Base-by-base conservation (phyloP, 1,284 basidiomycete species). In the Microbotryum intermedium region DNA sequence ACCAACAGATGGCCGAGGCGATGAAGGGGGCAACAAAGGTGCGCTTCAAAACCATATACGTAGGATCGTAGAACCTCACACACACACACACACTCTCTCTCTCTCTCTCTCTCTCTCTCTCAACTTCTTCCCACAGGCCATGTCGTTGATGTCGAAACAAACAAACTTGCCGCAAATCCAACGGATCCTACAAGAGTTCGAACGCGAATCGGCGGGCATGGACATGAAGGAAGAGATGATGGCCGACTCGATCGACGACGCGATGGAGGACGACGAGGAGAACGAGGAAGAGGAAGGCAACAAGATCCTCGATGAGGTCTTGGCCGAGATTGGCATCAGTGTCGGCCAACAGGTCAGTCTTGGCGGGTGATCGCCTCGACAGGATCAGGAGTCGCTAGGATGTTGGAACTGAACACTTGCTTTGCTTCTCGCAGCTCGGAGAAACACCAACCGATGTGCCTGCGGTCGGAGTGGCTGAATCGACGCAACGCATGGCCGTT, bases 151-250 rank as follows among this genome's bases (percentile, higher is more conserved):
- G 95, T 98, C 97, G 74, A 82, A 88, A 55, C 88, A 88, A 43
- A 82, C 98, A 70, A 98, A 98, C 75, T 82, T 98, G 13, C 94
- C 95, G 9, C 83, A 84, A 69, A 97, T 99, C 64, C 90, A 93
- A 74, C 84, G 84, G 56, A 97, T 98, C 73, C 92, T 98, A 87
- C 88, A 86, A 70, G 94, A 99, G 53, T 99, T 99, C 70, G 94
- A 98, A 78, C 87, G 86, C 71, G 95, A 99, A 77, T 94, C 87
- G 66, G 85, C 88, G 11, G 89, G 87, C 74, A 99, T 99, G 95
- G 94, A 98, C 76, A 98, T 99, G 95, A 98, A 97, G 77, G 95
- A 97, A 77, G 94, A 97, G 75, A 95, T 98, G 88, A 98, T 98
- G 94, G 90, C 87, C 44, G 95, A 98, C 64, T 88, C 93, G 1